Percentiles rank a stretch among this genome's conserved stretches.
These are phyloP conservation scores for Aspergillus texensis DNA, from an alignment of 2,329 filamentous ascomycete genomes.

Conservation along the genomic window DNA sequence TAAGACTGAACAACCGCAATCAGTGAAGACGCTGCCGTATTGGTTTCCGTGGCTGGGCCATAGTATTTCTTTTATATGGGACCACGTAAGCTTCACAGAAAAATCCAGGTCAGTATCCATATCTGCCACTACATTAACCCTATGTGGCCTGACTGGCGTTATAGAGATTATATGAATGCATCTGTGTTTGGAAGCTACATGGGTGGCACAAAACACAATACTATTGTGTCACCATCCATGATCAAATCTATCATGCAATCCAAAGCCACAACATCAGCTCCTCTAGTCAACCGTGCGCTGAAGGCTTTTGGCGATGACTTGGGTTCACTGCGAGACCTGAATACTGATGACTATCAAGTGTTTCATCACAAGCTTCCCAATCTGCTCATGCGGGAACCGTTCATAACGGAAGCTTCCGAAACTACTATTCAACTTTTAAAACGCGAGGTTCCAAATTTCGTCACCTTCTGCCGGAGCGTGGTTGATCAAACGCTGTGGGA, in stretches of 20 bases:
- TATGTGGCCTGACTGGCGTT: constrained; percentile 17
- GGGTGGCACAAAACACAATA: constrained; percentile 52
- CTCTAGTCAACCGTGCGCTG: constrained; percentile 39
- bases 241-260: constrained; percentile 44
- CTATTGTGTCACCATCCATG: constrained; percentile 54
- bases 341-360: constrained; percentile 36
- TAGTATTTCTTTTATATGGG: constrained; percentile 50
- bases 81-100: constrained; percentile 49
- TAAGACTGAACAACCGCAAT: constrained; percentile 30
- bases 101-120: constrained; percentile 40
- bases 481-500: constrained; percentile 68
- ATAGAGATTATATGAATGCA: constrained; percentile 41
- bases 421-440: constrained; percentile 44
- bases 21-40: constrained; percentile 57
- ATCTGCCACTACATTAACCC: not conserved
- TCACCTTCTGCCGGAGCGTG: constrained; percentile 61
- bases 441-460: constrained; percentile 55
- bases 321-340: constrained; percentile 38
- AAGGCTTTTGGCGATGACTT: constrained; percentile 49
- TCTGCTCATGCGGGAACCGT: constrained; percentile 51
- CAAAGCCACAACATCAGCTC: constrained; percentile 28
- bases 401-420: constrained; percentile 46
- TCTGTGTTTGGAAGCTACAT: constrained; percentile 54
- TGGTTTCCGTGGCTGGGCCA: constrained; percentile 64
- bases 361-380: constrained; percentile 41